phyloP scores from a whole-genome alignment of 768 basidiomycete species.

The Tylopilus sp. region DNA sequence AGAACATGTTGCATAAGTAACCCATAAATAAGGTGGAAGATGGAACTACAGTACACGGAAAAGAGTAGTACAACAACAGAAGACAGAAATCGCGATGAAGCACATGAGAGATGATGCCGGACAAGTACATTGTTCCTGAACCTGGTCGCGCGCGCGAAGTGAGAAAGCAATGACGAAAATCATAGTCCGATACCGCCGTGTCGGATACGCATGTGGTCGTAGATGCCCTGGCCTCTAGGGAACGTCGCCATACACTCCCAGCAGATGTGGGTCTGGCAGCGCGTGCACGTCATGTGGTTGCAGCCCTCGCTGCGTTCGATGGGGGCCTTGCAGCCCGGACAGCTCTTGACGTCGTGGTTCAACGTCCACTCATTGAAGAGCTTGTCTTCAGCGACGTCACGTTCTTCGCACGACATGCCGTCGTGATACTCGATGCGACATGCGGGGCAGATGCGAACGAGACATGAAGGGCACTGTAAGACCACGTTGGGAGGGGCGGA shows the following conservation, averaged over 20 bases:
- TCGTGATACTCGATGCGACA: slow-evolving; percentile 65
- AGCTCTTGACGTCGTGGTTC: slow-evolving; percentile 65
- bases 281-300: slow-evolving; percentile 78
- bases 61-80: slow-evolving; percentile 15
- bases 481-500: slow-evolving; percentile 44
- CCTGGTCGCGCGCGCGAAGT: neutral
- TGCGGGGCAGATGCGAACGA: slow-evolving; percentile 61
- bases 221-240: slow-evolving; percentile 64
- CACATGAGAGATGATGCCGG: slow-evolving; percentile 2
- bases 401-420: slow-evolving; percentile 60
- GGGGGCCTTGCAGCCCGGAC: slow-evolving; percentile 65
- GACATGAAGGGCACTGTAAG: slow-evolving; percentile 70
- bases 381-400: slow-evolving; percentile 47
- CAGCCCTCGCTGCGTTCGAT: slow-evolving; percentile 77
- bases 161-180: neutral
- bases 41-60: neutral
- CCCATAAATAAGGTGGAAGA: slow-evolving; percentile 17
- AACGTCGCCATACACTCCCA: slow-evolving; percentile 79
- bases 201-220: slow-evolving; percentile 65
- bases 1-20: slow-evolving; percentile 18
- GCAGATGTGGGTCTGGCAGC: slow-evolving; percentile 74
- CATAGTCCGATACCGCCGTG: slow-evolving; percentile 64
- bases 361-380: slow-evolving; percentile 64
- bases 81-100: neutral
- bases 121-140: too few relatives aligned